Percentiles rank a stretch among this genome's conserved stretches.
phyloP scores from a whole-genome alignment of 2,329 filamentous ascomycete species.

The Fusarium piperis region DNA sequence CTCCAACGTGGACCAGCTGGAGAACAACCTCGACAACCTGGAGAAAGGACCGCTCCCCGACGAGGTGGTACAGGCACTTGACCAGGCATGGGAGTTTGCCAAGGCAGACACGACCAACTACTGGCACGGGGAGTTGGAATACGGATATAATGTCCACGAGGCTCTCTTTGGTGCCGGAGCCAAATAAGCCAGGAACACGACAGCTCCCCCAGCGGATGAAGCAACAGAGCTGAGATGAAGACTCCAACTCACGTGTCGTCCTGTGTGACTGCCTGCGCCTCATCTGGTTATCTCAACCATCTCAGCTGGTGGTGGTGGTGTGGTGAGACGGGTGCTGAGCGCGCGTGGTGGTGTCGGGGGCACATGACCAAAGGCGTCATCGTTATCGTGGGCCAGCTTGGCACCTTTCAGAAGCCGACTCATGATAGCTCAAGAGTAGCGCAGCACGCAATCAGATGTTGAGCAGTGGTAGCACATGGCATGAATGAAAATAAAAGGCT shows the following conservation, averaged over 20 bases:
- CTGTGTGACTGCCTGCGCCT: neutral
- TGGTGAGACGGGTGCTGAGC: conserved; percentile 18
- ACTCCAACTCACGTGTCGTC: conserved; percentile 6
- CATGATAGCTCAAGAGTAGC: conserved; percentile 15
- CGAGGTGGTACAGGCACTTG: conserved; percentile 78
- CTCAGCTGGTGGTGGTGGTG: conserved; percentile 1
- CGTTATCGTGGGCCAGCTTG: conserved; percentile 10
- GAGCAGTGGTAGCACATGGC: conserved; percentile 6
- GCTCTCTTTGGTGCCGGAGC: conserved; percentile 63
- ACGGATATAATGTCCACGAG: conserved; percentile 71
- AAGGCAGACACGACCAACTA: conserved; percentile 66
- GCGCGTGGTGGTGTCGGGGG: conserved; percentile 27
- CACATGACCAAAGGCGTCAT: conserved; percentile 40
- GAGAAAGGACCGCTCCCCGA: conserved; percentile 79
- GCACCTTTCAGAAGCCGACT: neutral
- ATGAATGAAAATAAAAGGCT: neutral
- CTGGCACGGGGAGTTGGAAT: conserved; percentile 70
- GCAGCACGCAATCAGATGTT: conserved; percentile 26
- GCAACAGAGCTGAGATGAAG: neutral
- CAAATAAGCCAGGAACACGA: conserved; percentile 45
- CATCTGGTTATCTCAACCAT: neutral
- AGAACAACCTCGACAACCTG: conserved; percentile 65
- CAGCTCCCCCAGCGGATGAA: neutral
- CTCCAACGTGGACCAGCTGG: conserved; percentile 66
- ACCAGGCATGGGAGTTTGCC: conserved; percentile 79